Conservation (phyloP, 805 yeast species). For the Barnettozyma salicaria region DNA sequence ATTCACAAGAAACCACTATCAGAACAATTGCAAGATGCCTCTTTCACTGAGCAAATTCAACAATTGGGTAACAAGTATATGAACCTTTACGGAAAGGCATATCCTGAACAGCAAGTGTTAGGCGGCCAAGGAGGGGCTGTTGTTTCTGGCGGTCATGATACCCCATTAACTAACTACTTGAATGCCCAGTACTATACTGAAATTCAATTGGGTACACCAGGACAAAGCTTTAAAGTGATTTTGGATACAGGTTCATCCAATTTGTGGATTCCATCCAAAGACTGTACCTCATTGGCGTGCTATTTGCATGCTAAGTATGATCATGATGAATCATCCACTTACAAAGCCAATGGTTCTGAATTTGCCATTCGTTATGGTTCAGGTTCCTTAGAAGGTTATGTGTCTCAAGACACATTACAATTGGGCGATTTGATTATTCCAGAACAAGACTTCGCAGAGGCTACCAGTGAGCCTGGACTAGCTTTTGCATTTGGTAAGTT, state of each 20-base stretch:
- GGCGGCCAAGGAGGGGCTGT: too few species aligned
- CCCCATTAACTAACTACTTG: conserved; percentile 87
- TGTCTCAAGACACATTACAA: conserved; percentile 76
- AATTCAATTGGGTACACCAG: conserved; percentile 86
- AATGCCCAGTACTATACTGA: conserved; percentile 97
- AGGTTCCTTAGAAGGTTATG: conserved; percentile 87
- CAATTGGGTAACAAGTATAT: conserved; percentile 60
- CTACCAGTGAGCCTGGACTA: conserved; percentile 94
- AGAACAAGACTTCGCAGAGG: conserved; percentile 93
- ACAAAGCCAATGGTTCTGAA: conserved; percentile 79
- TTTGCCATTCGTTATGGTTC: conserved; percentile 89
- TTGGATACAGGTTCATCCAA: conserved; percentile 96
- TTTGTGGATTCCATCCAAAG: conserved; percentile 90
- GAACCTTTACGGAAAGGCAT: conserved; percentile 39
- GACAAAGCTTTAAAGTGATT: conserved; percentile 87
- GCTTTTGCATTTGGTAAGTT: conserved; percentile 98
- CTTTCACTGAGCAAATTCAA: conserved; percentile 47
- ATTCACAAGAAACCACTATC: conserved; percentile 54
- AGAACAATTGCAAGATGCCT: conserved; percentile 46
- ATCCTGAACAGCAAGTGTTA: conserved; percentile 33
- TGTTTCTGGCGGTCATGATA: conserved; percentile 48
- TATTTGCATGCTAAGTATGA: conserved; percentile 89
- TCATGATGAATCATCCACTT: conserved; percentile 74
- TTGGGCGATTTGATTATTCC: conserved; percentile 83
- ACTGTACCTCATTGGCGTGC: conserved; percentile 92